phyloP scores from a whole-genome alignment of 164 flowering plant species.

The Dillenia turbinata region DNA sequence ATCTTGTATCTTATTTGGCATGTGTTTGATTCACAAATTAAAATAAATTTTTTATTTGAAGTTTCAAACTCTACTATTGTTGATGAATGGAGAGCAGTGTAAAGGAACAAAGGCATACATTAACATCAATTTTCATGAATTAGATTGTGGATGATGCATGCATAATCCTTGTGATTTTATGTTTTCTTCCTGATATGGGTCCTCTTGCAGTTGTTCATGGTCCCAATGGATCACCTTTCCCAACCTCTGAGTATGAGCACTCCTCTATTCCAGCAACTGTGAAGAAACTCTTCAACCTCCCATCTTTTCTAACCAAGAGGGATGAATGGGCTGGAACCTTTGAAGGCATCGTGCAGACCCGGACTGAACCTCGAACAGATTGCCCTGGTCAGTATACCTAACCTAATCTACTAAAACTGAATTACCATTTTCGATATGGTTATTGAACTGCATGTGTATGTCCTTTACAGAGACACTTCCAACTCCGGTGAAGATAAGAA shows the following conservation, averaged over 20 bases:
- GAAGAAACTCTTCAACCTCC: constrained; percentile 71
- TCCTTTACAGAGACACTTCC: constrained; percentile 54
- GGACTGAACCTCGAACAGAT: constrained; percentile 71
- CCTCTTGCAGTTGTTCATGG: constrained; percentile 77
- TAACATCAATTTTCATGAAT: no score
- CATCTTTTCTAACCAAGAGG: constrained; percentile 70
- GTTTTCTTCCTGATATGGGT: no score
- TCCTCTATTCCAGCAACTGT: constrained; percentile 92
- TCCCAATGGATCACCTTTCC: constrained; percentile 58
- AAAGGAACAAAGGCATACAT: no score
- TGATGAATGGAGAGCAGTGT: no score
- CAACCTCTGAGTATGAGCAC: constrained; percentile 79
- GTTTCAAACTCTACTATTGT: no score
- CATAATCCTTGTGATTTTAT: neutral
- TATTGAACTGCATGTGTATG: neutral
- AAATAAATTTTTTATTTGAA: no score
- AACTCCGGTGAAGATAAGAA: constrained; percentile 52
- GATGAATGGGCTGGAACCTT: constrained; percentile 95
- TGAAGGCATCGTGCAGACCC: constrained; percentile 42
- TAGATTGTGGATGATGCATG: no score
- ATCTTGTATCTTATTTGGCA: no score
- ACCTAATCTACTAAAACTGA: neutral
- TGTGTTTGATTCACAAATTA: no score
- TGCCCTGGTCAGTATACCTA: constrained; percentile 53
- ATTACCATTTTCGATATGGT: neutral